Base-by-base conservation (phyloP, 192 early-diverging fungal genomes). In the Cetraspora pellucida region DNA sequence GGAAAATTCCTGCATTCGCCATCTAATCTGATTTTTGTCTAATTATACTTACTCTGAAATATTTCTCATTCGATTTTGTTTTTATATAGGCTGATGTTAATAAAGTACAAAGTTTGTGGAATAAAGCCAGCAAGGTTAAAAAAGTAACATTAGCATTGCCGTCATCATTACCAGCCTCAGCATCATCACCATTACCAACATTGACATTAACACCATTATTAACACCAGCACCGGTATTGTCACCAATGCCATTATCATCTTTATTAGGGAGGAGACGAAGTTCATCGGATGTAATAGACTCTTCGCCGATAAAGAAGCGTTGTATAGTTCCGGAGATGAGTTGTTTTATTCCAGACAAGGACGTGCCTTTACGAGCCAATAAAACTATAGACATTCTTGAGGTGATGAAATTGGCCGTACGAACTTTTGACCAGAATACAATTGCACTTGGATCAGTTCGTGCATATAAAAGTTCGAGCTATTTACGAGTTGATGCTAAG, bases 31-130 rank as follows among this genome's bases (percentile, higher is more conserved):
- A 66, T 66, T 66, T 66, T 66, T 66, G 37, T 21, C 13, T 66
- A 16, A 43, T 25, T 58, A 8, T 66, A 30, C 17, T 66, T 66
- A 66, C 37, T 66, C 11, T 10, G 31, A 66, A 66, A 66, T 66
- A 44, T 66, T 66, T 52, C 49, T 52, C 5, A 23, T 58, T 9
- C 21, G 23, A 9, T 23, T 58, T 58, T 66, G 16, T 16, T 19
- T 66, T 66, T 66, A 8, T 66, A 66, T 16, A 66, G 64, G 37
- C 31, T 66, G 64, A 65, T 31, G 30, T 65, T 13, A n/a, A 65
- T 30, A 65, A 65, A 65, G 31, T 37, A 37, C 23, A 65, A 30
- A 45, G 30, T 13, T 65, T 65, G 63, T 65, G 63, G 30, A 45
- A 65, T 19, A 65, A 37, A 4, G 63, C 63, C 2, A 65, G 16